Base-by-base conservation (phyloP, 768 basidiomycete genomes). In the Grammothele lineata region DNA sequence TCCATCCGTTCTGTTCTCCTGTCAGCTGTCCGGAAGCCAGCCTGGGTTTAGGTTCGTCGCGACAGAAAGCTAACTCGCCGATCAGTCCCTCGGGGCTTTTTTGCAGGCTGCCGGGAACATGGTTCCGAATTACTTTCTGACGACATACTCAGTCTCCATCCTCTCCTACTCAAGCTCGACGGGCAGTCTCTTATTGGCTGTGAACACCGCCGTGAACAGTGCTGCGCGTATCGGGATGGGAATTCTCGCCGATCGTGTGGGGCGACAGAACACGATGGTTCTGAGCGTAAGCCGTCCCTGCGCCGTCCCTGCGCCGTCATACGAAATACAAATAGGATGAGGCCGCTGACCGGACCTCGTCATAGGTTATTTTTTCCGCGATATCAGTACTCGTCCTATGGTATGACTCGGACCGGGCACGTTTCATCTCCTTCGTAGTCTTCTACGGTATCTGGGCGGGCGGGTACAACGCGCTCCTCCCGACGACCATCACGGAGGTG, bases 51-150 rank as follows among this genome's bases (percentile, higher is more conserved):
- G n/a, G n/a, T n/a, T n/a, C n/a, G n/a, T n/a, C n/a, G n/a, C n/a
- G n/a, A n/a, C n/a, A n/a, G n/a, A n/a, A n/a, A n/a, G n/a, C n/a
- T n/a, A n/a, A n/a, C n/a, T n/a, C n/a, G n/a, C n/a, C n/a, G n/a
- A n/a, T 21, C 43, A 73, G 72, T 61, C 70, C 1, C 47, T 70
- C 1, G 72, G 66, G 2, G 66, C 72, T 0, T 66, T 74, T 43
- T 55, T 73, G 15, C 72, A 73, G 46, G 72, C 72, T 2, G 70
- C 70, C 1, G 72, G 73, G 6, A 73, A 74, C 50, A 61, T 70
- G 47, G 66, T 74, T 21, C 74, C 73, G 0, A 57, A 68, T 15
- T 73, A 72, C 51, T 75, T 72, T 57, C 56, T 73, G 47, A 65
- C 69, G 0, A 69, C 68, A 2, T 74, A 74, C 57, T 69, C 71